Evolutionary conservation across 495 filamentous ascomycete species (phyloP).

Genomic region (Aspergillus nidulans): DNA sequence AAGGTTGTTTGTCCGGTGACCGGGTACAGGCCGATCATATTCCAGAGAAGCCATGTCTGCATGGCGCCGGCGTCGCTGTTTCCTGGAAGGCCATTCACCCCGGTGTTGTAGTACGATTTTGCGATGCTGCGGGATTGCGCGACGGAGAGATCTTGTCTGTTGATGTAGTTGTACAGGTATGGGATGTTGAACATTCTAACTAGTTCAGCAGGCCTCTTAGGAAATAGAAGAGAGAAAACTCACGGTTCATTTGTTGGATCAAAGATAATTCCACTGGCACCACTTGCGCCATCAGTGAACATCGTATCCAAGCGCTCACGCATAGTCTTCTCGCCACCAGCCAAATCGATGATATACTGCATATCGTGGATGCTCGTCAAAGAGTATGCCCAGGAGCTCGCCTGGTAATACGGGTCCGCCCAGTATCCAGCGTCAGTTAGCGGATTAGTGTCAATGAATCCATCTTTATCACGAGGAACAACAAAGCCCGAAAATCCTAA

Average conservation of each 20-base stretch:
- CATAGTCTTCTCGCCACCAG: constrained; percentile 48
- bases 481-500: constrained; percentile 61
- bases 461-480: constrained; percentile 52
- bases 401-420: constrained; percentile 61
- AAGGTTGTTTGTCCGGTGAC: constrained; percentile 53
- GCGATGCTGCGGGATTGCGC: constrained; percentile 32
- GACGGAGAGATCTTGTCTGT: constrained; percentile 52
- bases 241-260: constrained; percentile 66
- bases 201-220: neutral
- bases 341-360: constrained; percentile 48
- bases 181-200: constrained; percentile 57
- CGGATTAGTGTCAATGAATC: constrained; percentile 58
- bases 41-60: constrained; percentile 58
- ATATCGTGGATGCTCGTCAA: constrained; percentile 69
- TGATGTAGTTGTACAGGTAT: constrained; percentile 67
- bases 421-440: constrained; percentile 55
- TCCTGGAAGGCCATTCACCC: constrained; percentile 45
- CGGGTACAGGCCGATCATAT: constrained; percentile 58
- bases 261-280: constrained; percentile 55
- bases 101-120: constrained; percentile 35
- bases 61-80: constrained; percentile 58
- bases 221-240: constrained; percentile 10
- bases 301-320: constrained; percentile 38
- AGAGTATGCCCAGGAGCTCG: constrained; percentile 63
- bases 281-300: constrained; percentile 42